These are phyloP conservation scores for Podospora pseudopauciseta DNA, from an alignment of 495 filamentous ascomycete genomes.

Conservation along the genomic window DNA sequence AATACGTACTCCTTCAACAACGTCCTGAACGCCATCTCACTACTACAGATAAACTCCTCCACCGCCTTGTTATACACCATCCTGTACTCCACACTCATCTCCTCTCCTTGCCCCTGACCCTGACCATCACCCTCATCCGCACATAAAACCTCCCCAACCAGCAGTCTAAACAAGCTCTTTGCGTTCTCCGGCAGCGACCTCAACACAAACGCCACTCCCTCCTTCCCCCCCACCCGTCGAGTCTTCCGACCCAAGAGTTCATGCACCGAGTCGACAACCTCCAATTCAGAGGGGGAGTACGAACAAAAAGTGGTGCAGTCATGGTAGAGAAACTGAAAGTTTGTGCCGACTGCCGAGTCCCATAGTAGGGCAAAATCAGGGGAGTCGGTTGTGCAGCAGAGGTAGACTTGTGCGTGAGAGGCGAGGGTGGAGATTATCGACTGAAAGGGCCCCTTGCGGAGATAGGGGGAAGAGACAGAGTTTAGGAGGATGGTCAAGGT, in stretches of 20 bases:
- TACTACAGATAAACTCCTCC: conserved; percentile 94
- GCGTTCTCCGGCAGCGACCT: conserved; percentile 90
- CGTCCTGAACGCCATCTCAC: conserved; percentile 91
- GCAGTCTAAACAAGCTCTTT: conserved; percentile 72
- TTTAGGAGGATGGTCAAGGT: conserved; percentile 71
- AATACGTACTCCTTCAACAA: conserved; percentile 78
- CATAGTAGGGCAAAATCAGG: conserved; percentile 84
- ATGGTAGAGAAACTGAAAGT: conserved; percentile 85
- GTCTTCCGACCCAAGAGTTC: conserved; percentile 79
- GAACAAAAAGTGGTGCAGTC: conserved; percentile 87
- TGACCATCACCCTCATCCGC: conserved; percentile 54
- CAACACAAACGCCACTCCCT: conserved; percentile 88
- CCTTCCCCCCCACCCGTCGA: conserved; percentile 79
- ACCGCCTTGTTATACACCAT: conserved; percentile 90
- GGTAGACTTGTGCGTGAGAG: conserved; percentile 65
- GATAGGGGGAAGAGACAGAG: conserved; percentile 73
- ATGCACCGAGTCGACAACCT: conserved; percentile 83
- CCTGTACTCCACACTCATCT: conserved; percentile 78
- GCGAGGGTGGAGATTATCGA: conserved; percentile 71
- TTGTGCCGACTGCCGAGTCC: conserved; percentile 74
- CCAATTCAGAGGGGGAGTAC: conserved; percentile 62
- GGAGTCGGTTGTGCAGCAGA: conserved; percentile 80
- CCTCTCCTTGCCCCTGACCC: conserved; percentile 33
- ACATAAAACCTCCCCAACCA: conserved; percentile 82
- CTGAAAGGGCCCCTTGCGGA: conserved; percentile 69